Conservation (phyloP, 2,329 filamentous ascomycete genomes). For the Cladosporium sp. region DNA sequence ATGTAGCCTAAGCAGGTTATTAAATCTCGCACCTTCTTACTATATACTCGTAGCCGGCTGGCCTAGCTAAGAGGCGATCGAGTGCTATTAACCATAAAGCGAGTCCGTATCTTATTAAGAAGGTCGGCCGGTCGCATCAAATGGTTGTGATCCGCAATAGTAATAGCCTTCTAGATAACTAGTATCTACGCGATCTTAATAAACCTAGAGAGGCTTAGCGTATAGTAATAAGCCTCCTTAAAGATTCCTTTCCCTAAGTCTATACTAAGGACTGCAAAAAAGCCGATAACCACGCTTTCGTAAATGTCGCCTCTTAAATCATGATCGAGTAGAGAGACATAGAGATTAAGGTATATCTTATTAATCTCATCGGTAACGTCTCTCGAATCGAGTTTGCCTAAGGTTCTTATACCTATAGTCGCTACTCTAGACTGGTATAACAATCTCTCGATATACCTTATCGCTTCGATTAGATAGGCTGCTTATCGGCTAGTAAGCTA, state of each 20-base stretch:
- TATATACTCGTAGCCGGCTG: neutral
- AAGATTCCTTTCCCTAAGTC: constrained; percentile 13
- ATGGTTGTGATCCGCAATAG: neutral
- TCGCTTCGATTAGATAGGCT: neutral
- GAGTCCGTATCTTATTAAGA: constrained; percentile 19
- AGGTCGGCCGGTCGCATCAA: constrained; percentile 13
- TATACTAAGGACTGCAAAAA: constrained; percentile 18
- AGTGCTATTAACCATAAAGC: constrained; percentile 16
- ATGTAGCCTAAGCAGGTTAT: neutral
- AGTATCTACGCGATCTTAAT: constrained; percentile 24
- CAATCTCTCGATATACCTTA: neutral
- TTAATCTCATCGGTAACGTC: constrained; percentile 2
- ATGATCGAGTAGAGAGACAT: constrained; percentile 20
- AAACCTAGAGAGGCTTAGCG: constrained; percentile 18
- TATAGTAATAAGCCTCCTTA: constrained; percentile 15
- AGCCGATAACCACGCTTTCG: constrained; percentile 19
- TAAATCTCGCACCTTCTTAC: neutral
- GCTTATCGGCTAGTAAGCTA: constrained; percentile 14
- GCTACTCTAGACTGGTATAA: neutral
- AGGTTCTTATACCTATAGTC: neutral
- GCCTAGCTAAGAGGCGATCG: constrained; percentile 11
- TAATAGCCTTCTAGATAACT: constrained; percentile 17
- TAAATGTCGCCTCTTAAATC: constrained; percentile 16
- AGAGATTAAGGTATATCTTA: constrained; percentile 16
- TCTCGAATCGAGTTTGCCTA: neutral